Evolutionary conservation across 768 basidiomycete genomes (phyloP).

Genomic region (Lactarius vividus): DNA sequence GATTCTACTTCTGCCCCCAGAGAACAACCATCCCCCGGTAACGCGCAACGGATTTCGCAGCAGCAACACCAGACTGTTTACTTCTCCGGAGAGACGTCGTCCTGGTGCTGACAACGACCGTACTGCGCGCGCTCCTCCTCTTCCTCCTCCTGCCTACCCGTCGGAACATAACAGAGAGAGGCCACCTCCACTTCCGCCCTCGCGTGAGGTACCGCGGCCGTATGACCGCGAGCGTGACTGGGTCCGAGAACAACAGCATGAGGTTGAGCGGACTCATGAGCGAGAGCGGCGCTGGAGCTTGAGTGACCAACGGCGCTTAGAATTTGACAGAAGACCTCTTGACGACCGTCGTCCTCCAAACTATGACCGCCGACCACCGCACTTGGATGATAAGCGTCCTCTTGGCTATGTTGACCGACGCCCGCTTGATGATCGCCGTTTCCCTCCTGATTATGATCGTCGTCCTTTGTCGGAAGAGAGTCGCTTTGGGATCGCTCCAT

Average conservation of each 20-base stretch:
- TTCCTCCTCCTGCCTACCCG: slow-evolving; percentile 29
- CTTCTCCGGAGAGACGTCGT: slow-evolving; percentile 18
- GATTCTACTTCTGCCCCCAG: not conserved
- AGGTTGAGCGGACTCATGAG: slow-evolving; percentile 22
- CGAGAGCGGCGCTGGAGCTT: slow-evolving; percentile 40
- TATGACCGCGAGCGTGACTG: slow-evolving; percentile 36
- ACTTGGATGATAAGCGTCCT: slow-evolving; percentile 28
- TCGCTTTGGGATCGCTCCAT: slow-evolving; percentile 24
- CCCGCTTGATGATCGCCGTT: slow-evolving; percentile 9
- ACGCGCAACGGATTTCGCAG: not conserved
- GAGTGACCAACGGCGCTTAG: slow-evolving; percentile 35
- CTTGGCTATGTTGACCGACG: slow-evolving; percentile 21
- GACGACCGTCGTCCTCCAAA: slow-evolving; percentile 37
- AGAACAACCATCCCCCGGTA: not conserved
- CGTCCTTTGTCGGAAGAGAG: slow-evolving; percentile 18
- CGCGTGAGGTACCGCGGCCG: slow-evolving; percentile 33
- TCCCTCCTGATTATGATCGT: slow-evolving; percentile 25
- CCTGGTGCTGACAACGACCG: slow-evolving; percentile 24
- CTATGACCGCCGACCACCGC: slow-evolving; percentile 21
- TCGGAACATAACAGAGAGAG: slow-evolving; percentile 27
- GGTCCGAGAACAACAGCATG: slow-evolving; percentile 39
- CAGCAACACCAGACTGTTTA: slow-evolving; percentile 1
- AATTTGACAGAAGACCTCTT: slow-evolving; percentile 42
- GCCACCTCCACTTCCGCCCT: slow-evolving; percentile 26
- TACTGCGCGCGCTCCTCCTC: slow-evolving; percentile 21